Evolutionary conservation across 2,329 filamentous ascomycete genomes (phyloP).

Genomic region (Hypoxylon sp.): DNA sequence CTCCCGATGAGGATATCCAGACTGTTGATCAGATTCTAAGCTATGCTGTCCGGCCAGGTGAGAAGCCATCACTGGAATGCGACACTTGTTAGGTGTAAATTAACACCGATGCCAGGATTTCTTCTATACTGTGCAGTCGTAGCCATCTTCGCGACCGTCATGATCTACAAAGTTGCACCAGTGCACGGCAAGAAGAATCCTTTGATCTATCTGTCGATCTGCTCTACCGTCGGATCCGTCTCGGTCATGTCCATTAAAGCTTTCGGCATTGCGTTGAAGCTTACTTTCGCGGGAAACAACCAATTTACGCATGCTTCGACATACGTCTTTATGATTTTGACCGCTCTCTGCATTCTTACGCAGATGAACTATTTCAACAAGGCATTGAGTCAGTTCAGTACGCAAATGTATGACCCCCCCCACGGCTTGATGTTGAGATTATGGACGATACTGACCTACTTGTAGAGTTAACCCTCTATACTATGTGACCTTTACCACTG

Average conservation of each 20-base stretch:
- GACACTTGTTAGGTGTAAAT: slow-evolving; percentile 4
- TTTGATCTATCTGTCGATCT: slow-evolving; percentile 96
- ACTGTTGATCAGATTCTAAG: slow-evolving; percentile 93
- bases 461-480: slow-evolving; percentile 92
- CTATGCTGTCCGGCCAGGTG: slow-evolving; percentile 93
- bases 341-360: slow-evolving; percentile 91
- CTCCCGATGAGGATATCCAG: slow-evolving; percentile 90
- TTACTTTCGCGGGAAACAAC: slow-evolving; percentile 93
- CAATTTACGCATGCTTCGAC: slow-evolving; percentile 96
- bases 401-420: slow-evolving; percentile 82
- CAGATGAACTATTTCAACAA: slow-evolving; percentile 99
- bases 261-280: slow-evolving; percentile 96
- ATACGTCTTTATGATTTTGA: slow-evolving; percentile 97
- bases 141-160: slow-evolving; percentile 85
- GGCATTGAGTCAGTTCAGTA: slow-evolving; percentile 94
- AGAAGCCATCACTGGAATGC: slow-evolving; percentile 43
- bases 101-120: slow-evolving; percentile 75
- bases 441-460: slow-evolving; percentile 49
- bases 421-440: neutral
- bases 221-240: slow-evolving; percentile 95
- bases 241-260: slow-evolving; percentile 99
- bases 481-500: slow-evolving; percentile 97
- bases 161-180: slow-evolving; percentile 97
- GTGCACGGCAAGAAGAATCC: slow-evolving; percentile 95
- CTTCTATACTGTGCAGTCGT: slow-evolving; percentile 87